phyloP scores from a whole-genome alignment of 768 basidiomycete genomes.

The Trametes villosa region DNA sequence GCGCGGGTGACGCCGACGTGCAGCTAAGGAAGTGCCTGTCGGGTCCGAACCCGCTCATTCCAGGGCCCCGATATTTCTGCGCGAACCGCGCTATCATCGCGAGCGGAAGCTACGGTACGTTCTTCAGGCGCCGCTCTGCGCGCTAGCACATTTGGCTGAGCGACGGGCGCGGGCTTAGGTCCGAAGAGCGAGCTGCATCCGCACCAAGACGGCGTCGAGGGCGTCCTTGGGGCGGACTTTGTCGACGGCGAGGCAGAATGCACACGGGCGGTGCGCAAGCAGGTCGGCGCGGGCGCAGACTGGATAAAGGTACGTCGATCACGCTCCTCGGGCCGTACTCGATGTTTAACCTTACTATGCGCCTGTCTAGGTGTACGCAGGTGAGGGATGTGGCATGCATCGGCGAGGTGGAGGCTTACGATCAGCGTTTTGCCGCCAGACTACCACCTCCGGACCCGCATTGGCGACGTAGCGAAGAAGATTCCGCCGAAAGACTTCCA shows the following conservation, averaged over 20 bases:
- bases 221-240: constrained; percentile 58
- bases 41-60: constrained; percentile 49
- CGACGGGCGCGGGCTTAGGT: constrained; percentile 40
- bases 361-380: constrained; percentile 55
- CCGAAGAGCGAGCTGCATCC: constrained; percentile 53
- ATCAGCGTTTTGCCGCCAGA: constrained; percentile 40
- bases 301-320: constrained; percentile 59
- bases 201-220: constrained; percentile 56
- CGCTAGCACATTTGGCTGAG: neutral
- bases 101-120: no score
- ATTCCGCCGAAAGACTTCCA: constrained; percentile 40
- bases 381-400: neutral
- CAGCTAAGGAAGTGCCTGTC: constrained; percentile 60
- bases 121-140: no score
- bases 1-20: constrained; percentile 64
- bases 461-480: constrained; percentile 44
- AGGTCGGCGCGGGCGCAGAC: constrained; percentile 68
- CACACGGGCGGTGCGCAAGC: constrained; percentile 56
- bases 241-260: constrained; percentile 63
- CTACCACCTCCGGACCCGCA: constrained; percentile 55
- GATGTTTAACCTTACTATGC: constrained; percentile 7
- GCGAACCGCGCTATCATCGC: constrained; percentile 61
- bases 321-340: neutral
- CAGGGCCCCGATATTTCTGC: constrained; percentile 68
- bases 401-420: constrained; percentile 2